These are phyloP conservation scores for Chlorella vulgaris DNA, from an alignment of 139 green algal species.

Conservation along the genomic window DNA sequence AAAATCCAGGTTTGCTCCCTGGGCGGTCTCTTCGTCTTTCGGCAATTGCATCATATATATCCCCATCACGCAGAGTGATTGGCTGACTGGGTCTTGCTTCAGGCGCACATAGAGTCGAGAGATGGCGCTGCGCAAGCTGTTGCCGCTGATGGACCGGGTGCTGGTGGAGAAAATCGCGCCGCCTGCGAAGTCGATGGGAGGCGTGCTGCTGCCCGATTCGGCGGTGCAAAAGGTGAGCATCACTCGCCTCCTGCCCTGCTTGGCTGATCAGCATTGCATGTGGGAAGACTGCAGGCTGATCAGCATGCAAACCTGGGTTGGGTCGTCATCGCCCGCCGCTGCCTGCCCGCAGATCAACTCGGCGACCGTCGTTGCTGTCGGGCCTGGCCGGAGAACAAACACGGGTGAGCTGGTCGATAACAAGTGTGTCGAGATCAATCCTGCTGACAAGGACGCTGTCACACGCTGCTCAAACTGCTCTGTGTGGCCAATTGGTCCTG, in stretches of 20 bases:
- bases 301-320: too few relatives aligned
- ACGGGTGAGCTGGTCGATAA: slow-evolving; percentile 59
- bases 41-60: too few relatives aligned
- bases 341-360: slow-evolving; percentile 81
- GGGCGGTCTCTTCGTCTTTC: too few relatives aligned
- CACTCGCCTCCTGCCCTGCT: not conserved
- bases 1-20: too few relatives aligned
- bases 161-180: slow-evolving; percentile 89
- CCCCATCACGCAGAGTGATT: too few relatives aligned
- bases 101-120: not conserved
- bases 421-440: not conserved
- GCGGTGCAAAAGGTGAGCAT: slow-evolving; percentile 50
- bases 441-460: not conserved
- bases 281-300: not conserved
- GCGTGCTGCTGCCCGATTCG: slow-evolving; percentile 93
- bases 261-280: not conserved
- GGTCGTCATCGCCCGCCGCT: too few relatives aligned
- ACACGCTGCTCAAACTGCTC: too few relatives aligned
- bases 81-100: not conserved
- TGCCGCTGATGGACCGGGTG: slow-evolving; percentile 70
- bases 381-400: slow-evolving; percentile 75
- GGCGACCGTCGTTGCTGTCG: slow-evolving; percentile 89
- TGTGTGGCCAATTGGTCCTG: too few relatives aligned
- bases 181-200: slow-evolving; percentile 82
- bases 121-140: not conserved